Percentiles rank a stretch among this genome's conserved stretches.
These are phyloP conservation scores for Didymella arachidicola DNA, from an alignment of 2,329 filamentous ascomycete genomes.

Conservation along the genomic window DNA sequence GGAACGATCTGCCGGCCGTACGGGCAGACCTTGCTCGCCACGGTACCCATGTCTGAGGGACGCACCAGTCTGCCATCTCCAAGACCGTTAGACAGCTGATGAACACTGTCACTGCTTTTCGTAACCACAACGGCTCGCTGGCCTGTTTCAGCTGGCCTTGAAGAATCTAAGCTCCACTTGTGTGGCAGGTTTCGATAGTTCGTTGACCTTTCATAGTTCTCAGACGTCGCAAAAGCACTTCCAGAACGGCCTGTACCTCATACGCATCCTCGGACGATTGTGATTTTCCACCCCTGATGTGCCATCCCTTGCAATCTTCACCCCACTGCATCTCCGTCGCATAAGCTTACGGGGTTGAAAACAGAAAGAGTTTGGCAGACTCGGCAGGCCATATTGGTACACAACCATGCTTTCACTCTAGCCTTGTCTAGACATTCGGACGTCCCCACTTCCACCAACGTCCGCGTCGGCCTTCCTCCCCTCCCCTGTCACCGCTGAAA, in stretches of 20 bases:
- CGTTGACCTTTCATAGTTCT: slow-evolving; percentile 14
- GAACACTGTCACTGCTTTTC: slow-evolving; percentile 12
- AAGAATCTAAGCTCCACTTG: slow-evolving; percentile 23
- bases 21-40: slow-evolving; percentile 27
- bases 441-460: slow-evolving; percentile 37
- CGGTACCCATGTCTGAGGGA: slow-evolving; percentile 23
- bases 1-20: slow-evolving; percentile 34
- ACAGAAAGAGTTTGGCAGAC: slow-evolving; percentile 24
- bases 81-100: slow-evolving; percentile 12
- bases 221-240: slow-evolving; percentile 25
- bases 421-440: slow-evolving; percentile 25
- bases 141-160: slow-evolving; percentile 28
- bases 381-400: slow-evolving; percentile 27
- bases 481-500: slow-evolving; percentile 29
- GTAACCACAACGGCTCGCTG: slow-evolving; percentile 18
- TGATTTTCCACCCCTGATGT: slow-evolving; percentile 31
- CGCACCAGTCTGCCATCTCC: slow-evolving; percentile 14
- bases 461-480: slow-evolving; percentile 41
- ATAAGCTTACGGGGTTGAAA: slow-evolving; percentile 20
- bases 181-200: slow-evolving; percentile 25
- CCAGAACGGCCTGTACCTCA: slow-evolving; percentile 15
- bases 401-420: slow-evolving; percentile 30
- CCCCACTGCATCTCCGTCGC: slow-evolving; percentile 25
- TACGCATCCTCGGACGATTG: slow-evolving; percentile 30
- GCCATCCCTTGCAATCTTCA: slow-evolving; percentile 26